Evolutionary conservation across 2,329 filamentous ascomycete genomes (phyloP).

Genomic region (Incumbomyces delicatus): DNA sequence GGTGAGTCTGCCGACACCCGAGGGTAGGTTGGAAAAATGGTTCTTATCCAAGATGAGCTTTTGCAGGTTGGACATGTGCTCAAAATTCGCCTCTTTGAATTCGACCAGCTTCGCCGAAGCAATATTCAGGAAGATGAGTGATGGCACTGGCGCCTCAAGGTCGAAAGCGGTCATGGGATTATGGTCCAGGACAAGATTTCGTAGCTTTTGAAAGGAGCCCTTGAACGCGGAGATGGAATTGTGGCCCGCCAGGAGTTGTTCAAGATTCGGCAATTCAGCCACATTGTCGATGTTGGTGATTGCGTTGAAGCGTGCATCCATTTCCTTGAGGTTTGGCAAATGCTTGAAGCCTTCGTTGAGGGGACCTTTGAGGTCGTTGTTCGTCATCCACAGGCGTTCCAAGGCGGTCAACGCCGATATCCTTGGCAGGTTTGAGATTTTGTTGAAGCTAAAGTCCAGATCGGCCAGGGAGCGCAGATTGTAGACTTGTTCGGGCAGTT

Average conservation of each 20-base stretch:
- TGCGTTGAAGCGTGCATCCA: slow-evolving; percentile 89
- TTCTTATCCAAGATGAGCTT: slow-evolving; percentile 88
- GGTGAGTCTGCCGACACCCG: slow-evolving; percentile 71
- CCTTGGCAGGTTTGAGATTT: slow-evolving; percentile 66
- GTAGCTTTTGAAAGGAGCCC: slow-evolving; percentile 75
- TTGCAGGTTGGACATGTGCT: slow-evolving; percentile 75
- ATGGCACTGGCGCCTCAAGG: slow-evolving; percentile 64
- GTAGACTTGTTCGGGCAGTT: slow-evolving; percentile 78
- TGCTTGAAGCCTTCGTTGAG: slow-evolving; percentile 64
- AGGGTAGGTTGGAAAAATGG: slow-evolving; percentile 82
- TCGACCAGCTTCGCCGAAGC: slow-evolving; percentile 85
- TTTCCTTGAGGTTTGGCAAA: slow-evolving; percentile 70
- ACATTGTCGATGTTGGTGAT: slow-evolving; percentile 84
- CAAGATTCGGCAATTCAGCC: slow-evolving; percentile 71
- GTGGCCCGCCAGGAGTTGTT: slow-evolving; percentile 82
- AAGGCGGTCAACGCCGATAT: slow-evolving; percentile 71
- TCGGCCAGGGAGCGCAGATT: slow-evolving; percentile 75
- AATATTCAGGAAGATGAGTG: slow-evolving; percentile 75
- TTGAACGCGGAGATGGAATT: slow-evolving; percentile 86
- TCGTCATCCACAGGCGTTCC: slow-evolving; percentile 88
- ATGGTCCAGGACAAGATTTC: slow-evolving; percentile 79
- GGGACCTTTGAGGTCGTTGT: slow-evolving; percentile 72
- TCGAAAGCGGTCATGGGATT: slow-evolving; percentile 94
- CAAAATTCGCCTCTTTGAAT: slow-evolving; percentile 76
- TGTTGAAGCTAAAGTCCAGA: slow-evolving; percentile 93